Conservation (phyloP, 257 asterid species). For the Ballota nigra region DNA sequence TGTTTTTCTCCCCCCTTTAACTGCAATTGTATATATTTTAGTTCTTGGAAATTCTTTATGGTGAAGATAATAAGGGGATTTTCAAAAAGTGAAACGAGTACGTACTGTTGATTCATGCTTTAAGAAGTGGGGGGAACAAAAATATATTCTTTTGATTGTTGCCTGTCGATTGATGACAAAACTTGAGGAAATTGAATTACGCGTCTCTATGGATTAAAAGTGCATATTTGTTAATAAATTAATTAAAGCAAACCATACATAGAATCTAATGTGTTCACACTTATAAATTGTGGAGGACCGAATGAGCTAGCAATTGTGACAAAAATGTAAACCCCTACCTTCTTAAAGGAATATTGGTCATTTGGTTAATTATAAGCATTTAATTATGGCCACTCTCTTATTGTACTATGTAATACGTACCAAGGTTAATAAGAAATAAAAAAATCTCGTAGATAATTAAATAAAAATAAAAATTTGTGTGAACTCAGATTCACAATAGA, state of each 20-base stretch:
- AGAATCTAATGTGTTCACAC: conserved; percentile 26
- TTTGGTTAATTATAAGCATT: no score
- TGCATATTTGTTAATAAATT: background rate
- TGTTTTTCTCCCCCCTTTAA: no score
- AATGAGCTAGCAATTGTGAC: background rate
- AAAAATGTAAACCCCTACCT: background rate
- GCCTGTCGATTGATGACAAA: no score
- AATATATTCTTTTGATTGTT: no score
- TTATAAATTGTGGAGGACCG: background rate
- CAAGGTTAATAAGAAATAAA: no score
- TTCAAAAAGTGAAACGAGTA: background rate
- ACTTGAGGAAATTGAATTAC: no score
- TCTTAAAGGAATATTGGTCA: background rate
- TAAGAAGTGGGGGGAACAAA: background rate
- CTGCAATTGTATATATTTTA: no score
- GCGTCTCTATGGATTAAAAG: background rate
- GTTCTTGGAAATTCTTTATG: background rate
- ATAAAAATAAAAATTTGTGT: no score
- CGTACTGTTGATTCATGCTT: background rate
- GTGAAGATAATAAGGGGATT: background rate
- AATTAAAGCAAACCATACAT: background rate
- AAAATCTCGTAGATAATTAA: no score
- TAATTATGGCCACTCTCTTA: no score
- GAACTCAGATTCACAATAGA: no score
- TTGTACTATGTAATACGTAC: no score